Evolutionary conservation across 2,329 filamentous ascomycete species (phyloP).

Genomic region (Alternaria ventricosa): DNA sequence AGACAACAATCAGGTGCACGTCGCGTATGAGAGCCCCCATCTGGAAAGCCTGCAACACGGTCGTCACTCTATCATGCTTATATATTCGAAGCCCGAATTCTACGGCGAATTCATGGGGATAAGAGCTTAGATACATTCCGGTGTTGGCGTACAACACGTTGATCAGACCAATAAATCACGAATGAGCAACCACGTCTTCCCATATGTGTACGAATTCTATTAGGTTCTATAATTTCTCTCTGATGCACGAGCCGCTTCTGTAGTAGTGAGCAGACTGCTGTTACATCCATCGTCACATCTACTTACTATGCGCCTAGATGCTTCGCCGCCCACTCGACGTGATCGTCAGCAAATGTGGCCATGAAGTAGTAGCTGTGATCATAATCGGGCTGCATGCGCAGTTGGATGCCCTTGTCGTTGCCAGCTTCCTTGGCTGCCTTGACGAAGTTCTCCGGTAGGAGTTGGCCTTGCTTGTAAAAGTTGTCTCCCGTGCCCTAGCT

Average conservation of each 20-base stretch:
- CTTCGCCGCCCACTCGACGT: slow-evolving; percentile 91
- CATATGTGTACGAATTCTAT: background rate
- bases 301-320: slow-evolving; percentile 68
- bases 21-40: background rate
- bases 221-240: slow-evolving; percentile 34
- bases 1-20: background rate
- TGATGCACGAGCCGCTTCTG: slow-evolving; percentile 40
- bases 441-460: slow-evolving; percentile 92
- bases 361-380: slow-evolving; percentile 99
- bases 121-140: background rate
- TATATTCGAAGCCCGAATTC: background rate
- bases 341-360: slow-evolving; percentile 86
- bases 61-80: background rate
- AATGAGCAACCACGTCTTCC: background rate
- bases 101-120: background rate
- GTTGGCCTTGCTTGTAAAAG: slow-evolving; percentile 93
- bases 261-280: slow-evolving; percentile 32
- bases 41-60: background rate
- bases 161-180: background rate
- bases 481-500: slow-evolving; percentile 84
- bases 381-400: slow-evolving; percentile 89
- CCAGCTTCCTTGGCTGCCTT: slow-evolving; percentile 79
- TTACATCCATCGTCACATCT: background rate
- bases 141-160: background rate
- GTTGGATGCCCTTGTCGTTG: slow-evolving; percentile 70